Conservation (phyloP, 805 yeast genomes). For the Komagataella populi region DNA sequence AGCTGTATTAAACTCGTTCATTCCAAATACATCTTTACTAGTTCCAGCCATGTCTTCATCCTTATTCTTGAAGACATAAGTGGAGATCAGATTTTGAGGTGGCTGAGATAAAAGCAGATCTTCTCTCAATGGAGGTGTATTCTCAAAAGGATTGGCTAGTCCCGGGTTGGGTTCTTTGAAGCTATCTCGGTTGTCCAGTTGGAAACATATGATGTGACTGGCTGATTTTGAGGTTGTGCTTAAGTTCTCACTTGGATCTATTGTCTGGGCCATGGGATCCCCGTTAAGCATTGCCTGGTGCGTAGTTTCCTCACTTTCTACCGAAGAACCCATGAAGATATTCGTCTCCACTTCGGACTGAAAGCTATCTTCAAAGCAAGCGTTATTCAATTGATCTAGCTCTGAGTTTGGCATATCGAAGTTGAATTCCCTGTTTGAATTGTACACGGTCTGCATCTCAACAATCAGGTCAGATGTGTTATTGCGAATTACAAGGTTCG, state of each 20-base stretch:
- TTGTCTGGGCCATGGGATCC: background rate
- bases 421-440: background rate
- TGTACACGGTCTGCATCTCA: background rate
- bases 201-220: background rate
- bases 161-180: background rate
- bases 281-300: background rate
- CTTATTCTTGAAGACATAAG: background rate
- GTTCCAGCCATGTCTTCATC: background rate
- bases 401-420: background rate
- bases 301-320: background rate
- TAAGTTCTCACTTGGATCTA: background rate
- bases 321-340: background rate
- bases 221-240: background rate
- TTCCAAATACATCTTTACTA: background rate
- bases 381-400: background rate
- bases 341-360: background rate
- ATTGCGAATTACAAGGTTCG: background rate
- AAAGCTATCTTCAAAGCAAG: background rate
- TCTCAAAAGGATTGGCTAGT: background rate
- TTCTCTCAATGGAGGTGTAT: background rate
- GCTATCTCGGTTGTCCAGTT: background rate
- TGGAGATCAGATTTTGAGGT: background rate
- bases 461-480: background rate
- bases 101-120: background rate
- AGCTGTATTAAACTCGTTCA: background rate